These are phyloP conservation scores for Blastocrithidia nonstop DNA, from an alignment of 208 protist genomes.

Conservation along the genomic window DNA sequence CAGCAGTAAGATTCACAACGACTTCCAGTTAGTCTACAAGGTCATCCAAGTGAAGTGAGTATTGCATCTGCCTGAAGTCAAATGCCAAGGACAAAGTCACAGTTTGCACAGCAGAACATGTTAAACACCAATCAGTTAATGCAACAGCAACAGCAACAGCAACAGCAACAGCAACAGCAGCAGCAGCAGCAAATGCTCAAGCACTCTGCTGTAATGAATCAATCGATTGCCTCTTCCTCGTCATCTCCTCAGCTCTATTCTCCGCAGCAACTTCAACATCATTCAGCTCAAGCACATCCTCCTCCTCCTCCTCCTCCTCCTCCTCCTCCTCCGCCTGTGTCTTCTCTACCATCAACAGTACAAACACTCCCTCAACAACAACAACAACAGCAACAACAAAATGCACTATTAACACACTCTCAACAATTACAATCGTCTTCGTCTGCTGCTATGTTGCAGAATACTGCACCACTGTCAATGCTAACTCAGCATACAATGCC, in stretches of 20 bases:
- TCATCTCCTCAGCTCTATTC: slow-evolving; percentile 7
- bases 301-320: background rate
- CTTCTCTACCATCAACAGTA: too few relatives aligned
- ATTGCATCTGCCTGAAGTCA: slow-evolving; percentile 1
- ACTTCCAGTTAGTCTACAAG: background rate
- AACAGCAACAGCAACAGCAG: slow-evolving; percentile 7
- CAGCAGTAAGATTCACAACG: too few relatives aligned
- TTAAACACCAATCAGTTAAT: slow-evolving; percentile 4
- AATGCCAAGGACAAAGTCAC: slow-evolving; percentile 5
- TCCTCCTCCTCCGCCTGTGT: too few relatives aligned
- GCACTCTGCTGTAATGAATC: too few relatives aligned
- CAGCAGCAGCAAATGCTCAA: slow-evolving; percentile 3
- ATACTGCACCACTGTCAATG: background rate
- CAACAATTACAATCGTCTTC: too few relatives aligned
- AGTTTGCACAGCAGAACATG: slow-evolving; percentile 5
- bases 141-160: slow-evolving; percentile 7
- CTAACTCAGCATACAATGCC: background rate
- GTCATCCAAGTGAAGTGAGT: slow-evolving; percentile 2
- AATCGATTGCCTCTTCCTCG: slow-evolving; percentile 8
- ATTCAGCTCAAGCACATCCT: slow-evolving; percentile 13
- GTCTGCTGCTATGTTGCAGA: too few relatives aligned
- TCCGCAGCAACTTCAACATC: slow-evolving; percentile 13
- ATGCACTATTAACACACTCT: slow-evolving; percentile 3
- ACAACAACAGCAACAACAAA: slow-evolving; percentile 7
- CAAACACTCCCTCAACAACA: too few relatives aligned